Evolutionary conservation across 768 basidiomycete genomes (phyloP), one percentile per base, ranked within the genome.

Genomic region (Tricholoma sp.): DNA sequence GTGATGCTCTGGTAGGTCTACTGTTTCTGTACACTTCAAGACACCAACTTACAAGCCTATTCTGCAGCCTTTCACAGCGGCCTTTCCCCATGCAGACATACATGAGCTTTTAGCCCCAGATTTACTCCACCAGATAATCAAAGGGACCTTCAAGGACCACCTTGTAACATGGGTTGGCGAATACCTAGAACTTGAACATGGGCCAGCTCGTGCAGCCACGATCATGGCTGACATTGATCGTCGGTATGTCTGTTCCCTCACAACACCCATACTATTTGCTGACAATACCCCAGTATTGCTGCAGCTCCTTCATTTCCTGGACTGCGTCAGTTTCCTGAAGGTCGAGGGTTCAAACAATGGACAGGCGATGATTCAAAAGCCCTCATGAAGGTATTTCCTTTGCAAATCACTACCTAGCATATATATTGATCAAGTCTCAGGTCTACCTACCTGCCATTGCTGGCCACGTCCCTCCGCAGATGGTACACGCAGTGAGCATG

Each of bases 181-280:
- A 4, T 71, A 72, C 46, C 57, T 74, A 1, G 35, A 59, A 3
- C 2, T 54, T 0, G 51, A 16, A 4, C 56, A 69, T 46, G 35
- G 60, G 0, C 47, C 53, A 22, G 49, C 54, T 5, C 24, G 55
- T 3, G 68, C 64, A 2, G 58, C 64, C 27, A 47, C 9, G 1
- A 71, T 75, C 12, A 58, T 74, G 46, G 68, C 64, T 57, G 71
- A 74, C 32, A 74, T 72, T 55, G 70, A 74, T 51, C 59, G 63
- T 0, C 58, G 68, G 73, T 71, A 56, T 3, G 64, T 47, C 16
- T 12, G 31, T 11, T 21, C 22, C 24, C 12, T 39, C 21, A 11
- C 14, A 19, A 32, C 32, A 50, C 35, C 35, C 35, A 37, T 50
- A 31, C 5, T 18, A 32, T 34, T 41, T 52, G 19, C 27, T 46